Conservation (phyloP, 1,139 yeast species). For the Lodderomyces parapsilosis region DNA sequence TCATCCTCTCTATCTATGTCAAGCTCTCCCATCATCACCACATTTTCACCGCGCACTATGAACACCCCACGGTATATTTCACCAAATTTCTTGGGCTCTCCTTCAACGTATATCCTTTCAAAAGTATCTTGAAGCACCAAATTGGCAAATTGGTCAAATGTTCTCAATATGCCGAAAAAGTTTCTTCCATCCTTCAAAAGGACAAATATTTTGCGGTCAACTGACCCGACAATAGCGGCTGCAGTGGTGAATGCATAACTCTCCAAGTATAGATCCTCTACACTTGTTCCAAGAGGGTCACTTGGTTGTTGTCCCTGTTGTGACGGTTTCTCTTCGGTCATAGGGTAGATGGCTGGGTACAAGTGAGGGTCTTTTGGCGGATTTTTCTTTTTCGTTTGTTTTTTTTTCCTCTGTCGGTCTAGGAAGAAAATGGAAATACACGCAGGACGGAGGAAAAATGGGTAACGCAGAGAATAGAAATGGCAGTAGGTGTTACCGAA, state of each 20-base stretch:
- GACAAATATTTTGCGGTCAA: conserved; percentile 84
- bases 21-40: conserved; percentile 92
- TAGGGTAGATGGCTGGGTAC: conserved; percentile 15
- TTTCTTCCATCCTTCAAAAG: conserved; percentile 88
- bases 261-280: conserved; percentile 54
- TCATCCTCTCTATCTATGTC: conserved; percentile 86
- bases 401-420: too few species aligned
- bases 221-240: conserved; percentile 92
- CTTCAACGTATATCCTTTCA: conserved; percentile 72
- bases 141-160: conserved; percentile 95
- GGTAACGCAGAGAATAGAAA: too few species aligned
- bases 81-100: conserved; percentile 53
- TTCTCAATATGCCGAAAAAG: conserved; percentile 85
- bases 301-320: conserved; percentile 14
- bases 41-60: conserved; percentile 95
- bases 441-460: conserved; percentile 1
- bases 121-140: conserved; percentile 87
- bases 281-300: conserved; percentile 33
- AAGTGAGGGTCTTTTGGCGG: conserved; percentile 14
- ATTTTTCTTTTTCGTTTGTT: neutral
- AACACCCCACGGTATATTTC: conserved; percentile 78
- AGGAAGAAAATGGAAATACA: neutral
- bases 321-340: conserved; percentile 9
- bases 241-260: conserved; percentile 94
- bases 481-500: too few species aligned